Evolutionary conservation across 495 filamentous ascomycete species (phyloP), one percentile per base, ranked within the genome.

Genomic region (Penicillium paxilli): DNA sequence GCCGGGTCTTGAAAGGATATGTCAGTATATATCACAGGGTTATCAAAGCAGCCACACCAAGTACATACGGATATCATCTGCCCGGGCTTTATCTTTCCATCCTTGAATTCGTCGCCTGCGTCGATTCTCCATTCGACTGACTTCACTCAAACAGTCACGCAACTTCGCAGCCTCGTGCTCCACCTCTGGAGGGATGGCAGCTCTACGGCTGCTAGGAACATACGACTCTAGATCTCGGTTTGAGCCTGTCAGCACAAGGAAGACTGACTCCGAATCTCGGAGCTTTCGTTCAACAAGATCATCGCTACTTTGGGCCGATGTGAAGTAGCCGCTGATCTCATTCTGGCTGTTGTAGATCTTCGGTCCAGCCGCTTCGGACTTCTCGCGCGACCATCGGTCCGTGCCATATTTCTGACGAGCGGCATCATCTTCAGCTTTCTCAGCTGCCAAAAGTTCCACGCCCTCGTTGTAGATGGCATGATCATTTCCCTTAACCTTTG

Each of bases 301-400:
- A 60, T 98, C 94, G 60, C 88, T 94, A 53, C 83, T 90, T 21
- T 81, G 86, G 5, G 94, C 94, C 37, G 87, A 91, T 33, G 86
- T 85, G 57, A 98, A 87, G 72, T 96, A 96, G 7, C 91, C 90
- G 16, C 87, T 86, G 47, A 96, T 92, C 57, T 96, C 92, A 5
- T 66, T 73, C 5, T 87, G 84, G 38, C 91, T 87, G 9, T 74
- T 79, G 75, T 90, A 92, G 7, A 96, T 72, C 60, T 92, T 91
- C 4, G 81, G 75, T 0, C 86, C 89, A 22, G 89, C 88, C 24
- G 80, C 73, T 35, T 83, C 77, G 2, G 90, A 91, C 25, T 86
- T 75, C 28, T 80, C 78, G 22, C 94, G 83, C 3, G 66, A 70
- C 94, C 94, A 98, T 54, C 91, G 81, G 55, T 91, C 87, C 0